phyloP scores from a whole-genome alignment of 2,329 filamentous ascomycete genomes.

The Epicoccum sorghinum region DNA sequence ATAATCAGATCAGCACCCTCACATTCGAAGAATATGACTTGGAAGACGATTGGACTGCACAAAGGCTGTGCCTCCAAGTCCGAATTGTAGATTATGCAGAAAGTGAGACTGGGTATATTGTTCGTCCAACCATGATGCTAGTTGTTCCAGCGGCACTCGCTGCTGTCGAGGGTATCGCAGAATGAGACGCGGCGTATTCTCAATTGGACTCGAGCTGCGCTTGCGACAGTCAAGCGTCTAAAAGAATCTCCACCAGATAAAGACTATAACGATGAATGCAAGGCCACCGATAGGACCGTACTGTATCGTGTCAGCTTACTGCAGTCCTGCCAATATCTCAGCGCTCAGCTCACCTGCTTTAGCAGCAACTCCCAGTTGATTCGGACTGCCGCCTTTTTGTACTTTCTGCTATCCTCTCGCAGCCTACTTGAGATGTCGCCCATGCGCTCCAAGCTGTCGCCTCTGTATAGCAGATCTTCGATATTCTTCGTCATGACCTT shows the following conservation, averaged over 20 bases:
- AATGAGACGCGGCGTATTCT: background rate
- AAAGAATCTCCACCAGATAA: constrained; percentile 94
- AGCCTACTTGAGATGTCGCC: constrained; percentile 88
- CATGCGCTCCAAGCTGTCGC: constrained; percentile 95
- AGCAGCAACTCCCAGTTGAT: constrained; percentile 98
- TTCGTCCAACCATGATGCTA: constrained; percentile 9
- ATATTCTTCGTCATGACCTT: constrained; percentile 99
- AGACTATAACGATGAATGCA: constrained; percentile 80
- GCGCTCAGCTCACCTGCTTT: constrained; percentile 69
- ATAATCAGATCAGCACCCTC: too few relatives aligned
- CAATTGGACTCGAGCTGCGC: too few relatives aligned
- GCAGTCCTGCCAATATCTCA: background rate
- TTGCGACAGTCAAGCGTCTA: constrained; percentile 48
- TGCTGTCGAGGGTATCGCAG: background rate
- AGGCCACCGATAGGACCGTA: constrained; percentile 89
- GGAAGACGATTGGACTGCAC: background rate
- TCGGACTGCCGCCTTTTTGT: constrained; percentile 85
- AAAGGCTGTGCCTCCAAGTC: background rate
- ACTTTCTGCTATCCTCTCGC: constrained; percentile 92
- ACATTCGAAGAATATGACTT: too few relatives aligned
- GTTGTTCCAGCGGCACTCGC: background rate
- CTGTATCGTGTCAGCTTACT: constrained; percentile 46
- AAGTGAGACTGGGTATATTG: constrained; percentile 20
- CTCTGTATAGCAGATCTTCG: constrained; percentile 93
- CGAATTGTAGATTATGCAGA: background rate